Evolutionary conservation across 75 land plant genomes (phyloP), one percentile per base, ranked within the genome.

Genomic region (Ceratopteris richardii): DNA sequence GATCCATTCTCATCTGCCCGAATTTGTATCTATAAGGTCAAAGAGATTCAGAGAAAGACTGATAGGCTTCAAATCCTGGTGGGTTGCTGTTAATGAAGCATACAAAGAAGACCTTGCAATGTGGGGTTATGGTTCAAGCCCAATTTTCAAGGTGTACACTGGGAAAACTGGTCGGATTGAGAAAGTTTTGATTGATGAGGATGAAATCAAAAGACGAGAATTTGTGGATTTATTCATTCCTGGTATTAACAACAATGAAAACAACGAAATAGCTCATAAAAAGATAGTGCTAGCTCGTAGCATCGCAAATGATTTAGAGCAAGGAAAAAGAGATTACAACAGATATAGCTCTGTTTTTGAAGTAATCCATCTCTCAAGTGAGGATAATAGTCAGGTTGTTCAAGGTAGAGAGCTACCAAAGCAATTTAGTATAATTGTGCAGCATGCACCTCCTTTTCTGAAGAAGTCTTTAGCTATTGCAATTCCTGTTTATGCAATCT

Each of bases 111-210:
- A 80, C 31, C 27, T 33, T 21, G 83, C 73, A 33, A 47, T 41
- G 33, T 87, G 79, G 83, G 91, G 81, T 5, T 19, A 77, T 50
- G 82, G 90, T 30, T 55, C 74, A 4, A 64, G 72, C 51, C 80
- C 75, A 0, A 77, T 86, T 56, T 86, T 86, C 52, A 70, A 66
- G 2, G 60, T 82, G 3, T 68, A 63, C 54, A 54, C 71, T 50
- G 72, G 77, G 60, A 39, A 29, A 1, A 63, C 68, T 28, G 81
- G 83, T 1, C 71, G 40, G 26, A 58, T 80, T 25, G 23, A 58
- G 48, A 44, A 60, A 47, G 91, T 82, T 51, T 0, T 10, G 0
- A 75, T 86, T 19, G 60, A 82, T 64, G 82, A 82, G 56, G 70
- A 69, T 61, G 91, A 78, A 37, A 78, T 87, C 54, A 13, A 62